Evolutionary conservation across 2,329 filamentous ascomycete genomes (phyloP).

Genomic region (Scedosporium aurantiacum): DNA sequence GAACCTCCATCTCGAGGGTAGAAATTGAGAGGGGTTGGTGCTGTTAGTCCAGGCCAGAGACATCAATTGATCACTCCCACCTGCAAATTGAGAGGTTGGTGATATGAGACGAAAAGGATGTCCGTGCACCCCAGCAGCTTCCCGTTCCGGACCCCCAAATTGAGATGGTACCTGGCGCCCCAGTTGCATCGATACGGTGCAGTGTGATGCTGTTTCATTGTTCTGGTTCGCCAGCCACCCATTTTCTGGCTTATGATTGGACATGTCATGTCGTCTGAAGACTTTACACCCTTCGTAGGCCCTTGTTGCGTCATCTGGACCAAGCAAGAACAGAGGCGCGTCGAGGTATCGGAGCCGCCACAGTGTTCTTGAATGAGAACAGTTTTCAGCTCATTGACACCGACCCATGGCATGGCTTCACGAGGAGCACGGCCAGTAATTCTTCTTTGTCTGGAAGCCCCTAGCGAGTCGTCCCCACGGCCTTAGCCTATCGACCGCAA

Average conservation of each 20-base stretch:
- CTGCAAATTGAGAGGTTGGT: neutral
- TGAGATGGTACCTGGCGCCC: neutral
- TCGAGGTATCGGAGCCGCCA: no score
- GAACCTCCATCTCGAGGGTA: neutral
- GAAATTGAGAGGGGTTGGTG: neutral
- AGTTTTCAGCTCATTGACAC: no score
- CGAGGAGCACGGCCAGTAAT: no score
- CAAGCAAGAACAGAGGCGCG: no score
- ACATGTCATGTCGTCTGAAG: neutral
- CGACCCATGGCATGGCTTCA: no score
- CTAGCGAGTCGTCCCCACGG: no score
- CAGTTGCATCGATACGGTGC: no score
- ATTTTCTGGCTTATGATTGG: neutral
- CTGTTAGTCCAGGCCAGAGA: neutral
- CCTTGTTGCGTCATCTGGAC: neutral
- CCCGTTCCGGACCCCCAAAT: neutral
- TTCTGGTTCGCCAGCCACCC: neutral
- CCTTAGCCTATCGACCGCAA: no score
- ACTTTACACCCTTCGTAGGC: no score
- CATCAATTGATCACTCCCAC: neutral
- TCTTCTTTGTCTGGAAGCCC: no score
- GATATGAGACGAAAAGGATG: neutral
- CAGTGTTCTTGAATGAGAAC: no score
- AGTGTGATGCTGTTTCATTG: neutral
- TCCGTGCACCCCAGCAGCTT: neutral